phyloP scores from a whole-genome alignment of 176 grass and related monocot species.

The Zizania latifolia region DNA sequence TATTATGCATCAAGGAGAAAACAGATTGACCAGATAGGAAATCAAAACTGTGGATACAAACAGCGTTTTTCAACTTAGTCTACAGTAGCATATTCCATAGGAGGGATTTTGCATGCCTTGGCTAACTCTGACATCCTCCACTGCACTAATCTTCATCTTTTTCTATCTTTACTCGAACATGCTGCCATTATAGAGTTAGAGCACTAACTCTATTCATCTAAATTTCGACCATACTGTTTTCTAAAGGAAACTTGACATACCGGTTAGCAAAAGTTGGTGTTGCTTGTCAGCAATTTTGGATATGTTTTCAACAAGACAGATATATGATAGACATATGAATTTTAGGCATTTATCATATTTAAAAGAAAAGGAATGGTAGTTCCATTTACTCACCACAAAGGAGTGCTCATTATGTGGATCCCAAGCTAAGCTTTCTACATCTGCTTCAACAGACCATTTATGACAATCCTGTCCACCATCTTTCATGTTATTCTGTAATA shows the following conservation, averaged over 20 bases:
- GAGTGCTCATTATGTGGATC: conserved; percentile 73
- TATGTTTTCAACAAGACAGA: background rate
- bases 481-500: conserved; percentile 82
- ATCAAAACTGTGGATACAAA: background rate
- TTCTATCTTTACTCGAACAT: background rate
- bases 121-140: background rate
- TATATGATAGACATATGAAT: too few relatives aligned
- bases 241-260: background rate
- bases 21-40: background rate
- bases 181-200: background rate
- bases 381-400: conserved; percentile 53
- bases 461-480: conserved; percentile 37
- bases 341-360: conserved; percentile 1
- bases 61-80: background rate
- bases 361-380: background rate
- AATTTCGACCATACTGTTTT: conserved; percentile 1
- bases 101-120: background rate
- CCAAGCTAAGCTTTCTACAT: conserved; percentile 86
- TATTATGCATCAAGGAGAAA: background rate
- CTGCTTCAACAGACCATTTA: conserved; percentile 71
- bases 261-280: background rate
- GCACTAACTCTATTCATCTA: background rate
- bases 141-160: background rate
- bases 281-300: background rate
- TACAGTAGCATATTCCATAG: background rate